Percentiles rank a stretch among this genome's conserved stretches.
phyloP scores from a whole-genome alignment of 2,329 filamentous ascomycete species.

The Trichophyton mentagrophytes region DNA sequence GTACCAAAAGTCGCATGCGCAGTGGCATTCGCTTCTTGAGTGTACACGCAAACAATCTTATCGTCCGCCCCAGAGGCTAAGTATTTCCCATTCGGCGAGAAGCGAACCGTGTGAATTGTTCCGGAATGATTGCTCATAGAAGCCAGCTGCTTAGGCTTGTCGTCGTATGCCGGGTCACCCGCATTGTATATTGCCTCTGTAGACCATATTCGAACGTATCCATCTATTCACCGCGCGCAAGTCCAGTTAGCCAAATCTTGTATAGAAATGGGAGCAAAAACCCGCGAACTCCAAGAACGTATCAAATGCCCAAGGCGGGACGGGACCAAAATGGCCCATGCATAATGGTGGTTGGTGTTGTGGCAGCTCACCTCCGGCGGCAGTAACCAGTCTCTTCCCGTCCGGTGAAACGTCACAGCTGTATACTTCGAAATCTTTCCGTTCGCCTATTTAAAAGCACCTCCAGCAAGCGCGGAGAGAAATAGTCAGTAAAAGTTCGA shows the following conservation, averaged over 20 bases:
- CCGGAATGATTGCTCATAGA: conserved; percentile 98
- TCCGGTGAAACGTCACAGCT: conserved; percentile 96
- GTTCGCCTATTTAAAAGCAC: conserved; percentile 52
- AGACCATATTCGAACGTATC: conserved; percentile 95
- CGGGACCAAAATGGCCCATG: no score
- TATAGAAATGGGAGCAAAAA: neutral
- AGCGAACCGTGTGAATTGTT: conserved; percentile 92
- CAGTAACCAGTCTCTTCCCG: conserved; percentile 79
- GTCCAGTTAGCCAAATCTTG: neutral
- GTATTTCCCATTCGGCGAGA: conserved; percentile 89
- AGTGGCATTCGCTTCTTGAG: conserved; percentile 69
- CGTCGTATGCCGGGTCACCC: conserved; percentile 55
- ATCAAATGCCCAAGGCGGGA: conserved; percentile 12
- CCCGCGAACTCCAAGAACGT: neutral
- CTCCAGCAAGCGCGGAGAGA: neutral
- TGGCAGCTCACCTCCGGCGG: conserved; percentile 61
- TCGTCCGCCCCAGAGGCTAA: conserved; percentile 95
- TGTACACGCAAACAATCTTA: conserved; percentile 97
- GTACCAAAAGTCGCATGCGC: conserved; percentile 66
- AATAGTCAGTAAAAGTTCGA: neutral
- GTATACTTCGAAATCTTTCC: conserved; percentile 97
- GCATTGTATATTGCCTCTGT: conserved; percentile 84
- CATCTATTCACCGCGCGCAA: conserved; percentile 45
- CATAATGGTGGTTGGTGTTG: no score
- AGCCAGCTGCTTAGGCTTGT: conserved; percentile 78